phyloP scores from a whole-genome alignment of 306 rosid species.

The Morella rubra region DNA sequence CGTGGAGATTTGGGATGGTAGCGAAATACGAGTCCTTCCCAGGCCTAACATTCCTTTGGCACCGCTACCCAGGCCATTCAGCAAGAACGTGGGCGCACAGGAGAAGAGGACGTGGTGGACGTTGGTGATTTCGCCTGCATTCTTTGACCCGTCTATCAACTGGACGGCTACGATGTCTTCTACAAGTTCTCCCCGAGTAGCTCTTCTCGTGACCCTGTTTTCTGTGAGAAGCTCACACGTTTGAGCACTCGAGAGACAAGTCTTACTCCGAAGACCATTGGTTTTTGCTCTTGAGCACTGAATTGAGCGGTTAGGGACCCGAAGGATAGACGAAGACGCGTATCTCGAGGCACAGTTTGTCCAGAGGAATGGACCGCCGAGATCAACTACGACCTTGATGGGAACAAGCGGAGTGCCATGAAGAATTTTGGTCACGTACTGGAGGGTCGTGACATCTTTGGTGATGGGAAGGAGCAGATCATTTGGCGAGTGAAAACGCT shows the following conservation, averaged over 20 bases:
- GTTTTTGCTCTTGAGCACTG: slow-evolving; percentile 51
- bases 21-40: slow-evolving; percentile 50
- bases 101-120: slow-evolving; percentile 29
- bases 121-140: neutral
- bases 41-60: slow-evolving; percentile 66
- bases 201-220: slow-evolving; percentile 38
- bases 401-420: slow-evolving; percentile 44
- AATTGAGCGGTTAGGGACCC: slow-evolving; percentile 49
- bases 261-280: slow-evolving; percentile 1
- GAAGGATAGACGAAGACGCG: slow-evolving; percentile 27
- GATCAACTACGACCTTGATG: slow-evolving; percentile 53
- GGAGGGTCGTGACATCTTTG: slow-evolving; percentile 51
- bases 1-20: slow-evolving; percentile 61
- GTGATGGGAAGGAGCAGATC: slow-evolving; percentile 33
- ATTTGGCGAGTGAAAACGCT: neutral
- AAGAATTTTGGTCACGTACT: slow-evolving; percentile 50
- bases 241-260: neutral
- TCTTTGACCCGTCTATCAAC: slow-evolving; percentile 15
- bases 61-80: slow-evolving; percentile 50
- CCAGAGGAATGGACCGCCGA: slow-evolving; percentile 56
- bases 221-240: slow-evolving; percentile 35
- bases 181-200: slow-evolving; percentile 38
- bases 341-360: slow-evolving; percentile 33
- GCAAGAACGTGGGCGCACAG: slow-evolving; percentile 44
- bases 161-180: slow-evolving; percentile 40